A percentile compares a stretch with the other conserved stretches of the same genome.
Conservation (phyloP, 176 grass and related monocot genomes). For the Guadua angustifolia region DNA sequence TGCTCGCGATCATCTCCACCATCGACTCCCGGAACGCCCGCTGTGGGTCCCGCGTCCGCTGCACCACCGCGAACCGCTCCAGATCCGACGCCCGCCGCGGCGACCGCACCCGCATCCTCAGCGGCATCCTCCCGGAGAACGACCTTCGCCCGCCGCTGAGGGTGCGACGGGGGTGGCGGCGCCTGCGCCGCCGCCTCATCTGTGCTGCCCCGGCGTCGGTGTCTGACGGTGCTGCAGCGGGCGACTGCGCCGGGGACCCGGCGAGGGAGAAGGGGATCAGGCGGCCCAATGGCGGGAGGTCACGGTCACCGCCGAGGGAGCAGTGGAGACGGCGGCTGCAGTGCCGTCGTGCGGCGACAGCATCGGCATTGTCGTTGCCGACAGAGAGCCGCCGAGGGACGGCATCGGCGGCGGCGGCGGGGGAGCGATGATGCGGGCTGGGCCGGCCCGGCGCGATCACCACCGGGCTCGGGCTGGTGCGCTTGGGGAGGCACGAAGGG, state of each 20-base stretch:
- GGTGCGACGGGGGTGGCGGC: slow-evolving; percentile 19
- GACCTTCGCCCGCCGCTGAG: slow-evolving; percentile 22
- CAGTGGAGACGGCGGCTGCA: slow-evolving; percentile 36
- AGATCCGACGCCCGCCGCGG: slow-evolving; percentile 40
- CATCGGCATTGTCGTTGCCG: slow-evolving; percentile 41
- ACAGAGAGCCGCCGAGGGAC: slow-evolving; percentile 51
- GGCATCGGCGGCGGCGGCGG: background rate
- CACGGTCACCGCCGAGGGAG: slow-evolving; percentile 57
- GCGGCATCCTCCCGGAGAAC: slow-evolving; percentile 45
- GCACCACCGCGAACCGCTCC: slow-evolving; percentile 74
- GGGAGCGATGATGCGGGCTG: slow-evolving; percentile 6
- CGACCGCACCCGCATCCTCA: slow-evolving; percentile 45
- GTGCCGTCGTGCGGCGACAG: background rate
- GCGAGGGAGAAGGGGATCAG: slow-evolving; percentile 66
- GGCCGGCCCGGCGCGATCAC: background rate
- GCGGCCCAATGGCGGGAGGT: slow-evolving; percentile 50
- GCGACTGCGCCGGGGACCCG: background rate
- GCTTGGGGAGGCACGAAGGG: background rate
- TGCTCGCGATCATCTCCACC: slow-evolving; percentile 79
- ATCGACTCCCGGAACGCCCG: slow-evolving; percentile 77
- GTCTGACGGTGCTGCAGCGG: slow-evolving; percentile 21
- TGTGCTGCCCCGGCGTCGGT: background rate
- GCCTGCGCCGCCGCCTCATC: background rate
- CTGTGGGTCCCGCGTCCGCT: slow-evolving; percentile 74
- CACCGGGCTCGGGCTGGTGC: background rate